Evolutionary conservation across 805 yeast species (phyloP).

Genomic region (Candida endomychidarum): DNA sequence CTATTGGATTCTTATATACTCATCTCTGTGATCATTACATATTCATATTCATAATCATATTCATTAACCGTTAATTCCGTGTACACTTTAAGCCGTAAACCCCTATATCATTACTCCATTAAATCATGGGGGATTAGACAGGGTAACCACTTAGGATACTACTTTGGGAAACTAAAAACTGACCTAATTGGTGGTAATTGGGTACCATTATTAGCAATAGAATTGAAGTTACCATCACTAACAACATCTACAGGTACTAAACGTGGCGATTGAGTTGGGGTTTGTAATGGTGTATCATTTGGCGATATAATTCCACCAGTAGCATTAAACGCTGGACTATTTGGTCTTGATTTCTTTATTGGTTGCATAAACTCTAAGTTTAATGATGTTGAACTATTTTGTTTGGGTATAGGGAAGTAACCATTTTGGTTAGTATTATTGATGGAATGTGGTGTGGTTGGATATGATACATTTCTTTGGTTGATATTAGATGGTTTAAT

Average conservation of each 20-base stretch:
- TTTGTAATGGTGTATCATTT: constrained; percentile 49
- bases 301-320: constrained; percentile 29
- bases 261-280: constrained; percentile 52
- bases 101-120: too few relatives aligned
- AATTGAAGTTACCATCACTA: constrained; percentile 12
- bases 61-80: too few relatives aligned
- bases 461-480: constrained; percentile 17
- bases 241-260: constrained; percentile 25
- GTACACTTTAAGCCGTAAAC: too few relatives aligned
- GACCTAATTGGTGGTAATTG: constrained; percentile 43
- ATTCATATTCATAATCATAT: too few relatives aligned
- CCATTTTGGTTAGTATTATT: constrained; percentile 10
- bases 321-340: constrained; percentile 34
- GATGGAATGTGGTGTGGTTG: constrained; percentile 21
- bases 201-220: constrained; percentile 42
- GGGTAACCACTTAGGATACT: neutral
- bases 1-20: too few relatives aligned
- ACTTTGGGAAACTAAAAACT: constrained; percentile 31
- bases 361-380: constrained; percentile 37
- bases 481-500: constrained; percentile 22
- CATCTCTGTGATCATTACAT: too few relatives aligned
- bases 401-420: constrained; percentile 21
- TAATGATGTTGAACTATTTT: constrained; percentile 30
- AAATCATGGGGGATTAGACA: too few relatives aligned
- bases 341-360: constrained; percentile 47